Evolutionary conservation across 441 rosid genomes (phyloP).

Genomic region (Corymbia citriodora): DNA sequence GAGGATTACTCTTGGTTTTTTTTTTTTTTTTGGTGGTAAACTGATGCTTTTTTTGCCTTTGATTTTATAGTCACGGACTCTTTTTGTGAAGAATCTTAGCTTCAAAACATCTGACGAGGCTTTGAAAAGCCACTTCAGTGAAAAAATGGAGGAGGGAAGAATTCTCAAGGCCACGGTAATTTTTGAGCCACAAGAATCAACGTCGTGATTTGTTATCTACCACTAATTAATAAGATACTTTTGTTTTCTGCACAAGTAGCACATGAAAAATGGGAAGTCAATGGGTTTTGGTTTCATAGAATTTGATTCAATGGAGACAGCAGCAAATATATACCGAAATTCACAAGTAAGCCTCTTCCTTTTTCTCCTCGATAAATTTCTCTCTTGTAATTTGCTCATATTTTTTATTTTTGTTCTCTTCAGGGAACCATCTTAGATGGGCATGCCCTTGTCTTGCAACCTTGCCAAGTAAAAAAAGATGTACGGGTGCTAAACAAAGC

Average conservation of each 20-base stretch:
- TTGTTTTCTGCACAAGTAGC: slow-evolving; percentile 25
- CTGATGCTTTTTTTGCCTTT: slow-evolving; percentile 3
- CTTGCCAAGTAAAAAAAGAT: not conserved
- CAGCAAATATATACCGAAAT: slow-evolving; percentile 50
- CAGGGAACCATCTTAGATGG: not conserved
- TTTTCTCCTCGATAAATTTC: not conserved
- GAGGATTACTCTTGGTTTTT: not conserved
- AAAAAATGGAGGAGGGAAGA: slow-evolving; percentile 59
- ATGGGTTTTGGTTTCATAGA: slow-evolving; percentile 88
- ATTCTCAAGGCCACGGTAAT: slow-evolving; percentile 73
- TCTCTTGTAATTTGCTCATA: not conserved
- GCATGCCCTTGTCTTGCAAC: not conserved
- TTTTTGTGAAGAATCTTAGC: slow-evolving; percentile 84
- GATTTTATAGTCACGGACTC: slow-evolving; percentile 58
- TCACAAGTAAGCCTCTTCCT: slow-evolving; percentile 47
- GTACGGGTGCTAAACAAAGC: slow-evolving; percentile 29
- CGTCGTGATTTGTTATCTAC: not conserved
- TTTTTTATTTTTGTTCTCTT: not conserved
- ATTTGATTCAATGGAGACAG: slow-evolving; percentile 77
- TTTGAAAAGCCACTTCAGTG: slow-evolving; percentile 57
- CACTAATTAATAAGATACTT: not conserved
- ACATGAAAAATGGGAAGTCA: slow-evolving; percentile 80
- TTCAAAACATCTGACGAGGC: slow-evolving; percentile 78
- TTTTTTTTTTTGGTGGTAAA: not conserved
- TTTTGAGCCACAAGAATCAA: not conserved